Conservation (phyloP, 225 moss, liverwort and hornwort genomes). For the Physcomitrium patens region DNA sequence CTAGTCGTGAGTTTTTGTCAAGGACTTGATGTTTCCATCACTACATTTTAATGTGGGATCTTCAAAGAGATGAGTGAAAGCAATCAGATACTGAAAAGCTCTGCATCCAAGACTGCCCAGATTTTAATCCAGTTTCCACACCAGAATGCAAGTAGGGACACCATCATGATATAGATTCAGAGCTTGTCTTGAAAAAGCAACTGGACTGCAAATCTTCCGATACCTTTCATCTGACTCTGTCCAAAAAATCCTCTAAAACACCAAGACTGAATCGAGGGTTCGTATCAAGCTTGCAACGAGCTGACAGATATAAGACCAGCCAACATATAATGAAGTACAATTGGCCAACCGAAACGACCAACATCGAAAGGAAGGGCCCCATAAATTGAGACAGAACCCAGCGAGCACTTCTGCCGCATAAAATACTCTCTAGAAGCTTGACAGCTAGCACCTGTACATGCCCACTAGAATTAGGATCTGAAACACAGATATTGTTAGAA, state of each 20-base stretch:
- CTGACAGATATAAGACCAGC: constrained; percentile 62
- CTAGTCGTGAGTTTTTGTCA: constrained; percentile 10
- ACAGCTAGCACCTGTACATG: constrained; percentile 51
- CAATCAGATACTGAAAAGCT: constrained; percentile 13
- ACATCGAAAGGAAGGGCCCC: constrained; percentile 53
- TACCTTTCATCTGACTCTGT: constrained; percentile 41
- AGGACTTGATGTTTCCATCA: constrained; percentile 13
- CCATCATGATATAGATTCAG: constrained; percentile 15
- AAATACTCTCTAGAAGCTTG: constrained; percentile 53
- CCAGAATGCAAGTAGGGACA: constrained; percentile 21
- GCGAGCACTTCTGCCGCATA: constrained; percentile 61
- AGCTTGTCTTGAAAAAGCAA: constrained; percentile 13
- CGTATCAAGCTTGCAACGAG: constrained; percentile 57
- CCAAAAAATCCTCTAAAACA: constrained; percentile 54
- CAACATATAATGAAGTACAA: constrained; percentile 63
- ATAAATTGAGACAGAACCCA: constrained; percentile 50
- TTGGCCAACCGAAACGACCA: constrained; percentile 57
- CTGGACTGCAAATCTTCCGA: constrained; percentile 12
- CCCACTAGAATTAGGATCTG: constrained; percentile 14
- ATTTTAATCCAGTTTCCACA: constrained; percentile 24
- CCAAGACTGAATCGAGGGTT: constrained; percentile 50
- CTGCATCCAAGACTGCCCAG: constrained; percentile 11
- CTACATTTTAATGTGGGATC: constrained; percentile 8
- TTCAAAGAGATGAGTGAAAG: constrained; percentile 5
- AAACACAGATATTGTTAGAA: constrained; percentile 5